Percentiles rank a stretch among this genome's conserved stretches.
Evolutionary conservation across 2,329 filamentous ascomycete genomes (phyloP).

Genomic region (Exophiala sp.): DNA sequence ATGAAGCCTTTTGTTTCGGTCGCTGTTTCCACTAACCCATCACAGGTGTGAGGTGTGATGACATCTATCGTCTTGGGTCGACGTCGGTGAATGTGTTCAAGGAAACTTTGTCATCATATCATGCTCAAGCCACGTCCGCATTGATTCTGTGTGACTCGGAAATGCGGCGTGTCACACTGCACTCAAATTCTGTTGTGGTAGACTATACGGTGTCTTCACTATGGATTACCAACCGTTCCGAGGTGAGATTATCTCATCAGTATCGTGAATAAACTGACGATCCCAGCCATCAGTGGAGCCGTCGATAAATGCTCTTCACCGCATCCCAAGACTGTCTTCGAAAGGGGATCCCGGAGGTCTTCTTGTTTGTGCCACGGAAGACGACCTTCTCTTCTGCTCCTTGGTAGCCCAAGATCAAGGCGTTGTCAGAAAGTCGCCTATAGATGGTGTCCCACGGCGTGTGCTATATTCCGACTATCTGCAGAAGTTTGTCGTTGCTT

Average conservation of each 20-base stretch:
- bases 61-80: constrained; percentile 18
- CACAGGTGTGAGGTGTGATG: constrained; percentile 14
- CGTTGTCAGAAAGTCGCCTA: constrained; percentile 39
- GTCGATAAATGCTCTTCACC: constrained; percentile 34
- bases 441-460: constrained; percentile 42
- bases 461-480: constrained; percentile 46
- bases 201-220: constrained; percentile 16
- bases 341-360: constrained; percentile 37
- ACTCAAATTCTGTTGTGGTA: constrained; percentile 11
- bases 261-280: constrained; percentile 3
- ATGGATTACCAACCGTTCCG: constrained; percentile 18
- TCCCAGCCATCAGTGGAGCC: constrained; percentile 12
- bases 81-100: constrained; percentile 13
- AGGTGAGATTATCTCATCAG: constrained; percentile 7
- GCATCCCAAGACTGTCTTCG: constrained; percentile 32
- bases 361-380: constrained; percentile 48
- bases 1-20: constrained; percentile 26
- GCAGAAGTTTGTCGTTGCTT: constrained; percentile 50
- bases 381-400: constrained; percentile 47
- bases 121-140: constrained; percentile 11
- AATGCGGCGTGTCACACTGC: constrained; percentile 17
- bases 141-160: constrained; percentile 17
- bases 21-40: constrained; percentile 27
- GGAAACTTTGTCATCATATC: constrained; percentile 2
- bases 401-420: constrained; percentile 37